Evolutionary conservation across 139 green algal genomes (phyloP), one percentile per base, ranked within the genome.

Genomic region (Chara braunii): DNA sequence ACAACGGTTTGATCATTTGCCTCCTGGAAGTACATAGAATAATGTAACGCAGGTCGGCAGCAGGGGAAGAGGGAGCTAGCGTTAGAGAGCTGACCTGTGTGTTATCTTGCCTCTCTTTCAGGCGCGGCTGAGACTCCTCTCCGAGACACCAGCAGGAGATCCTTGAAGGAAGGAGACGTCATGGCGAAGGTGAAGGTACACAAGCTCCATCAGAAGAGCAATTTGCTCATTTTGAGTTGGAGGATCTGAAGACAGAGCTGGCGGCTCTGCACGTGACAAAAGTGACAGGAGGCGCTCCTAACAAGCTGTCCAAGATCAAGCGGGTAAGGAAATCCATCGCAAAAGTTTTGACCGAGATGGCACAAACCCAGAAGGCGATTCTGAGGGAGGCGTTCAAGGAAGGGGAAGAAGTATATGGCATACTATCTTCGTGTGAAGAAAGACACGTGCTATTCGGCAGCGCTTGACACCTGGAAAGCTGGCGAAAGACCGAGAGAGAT

Each of bases 261-360:
- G 82, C 79, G 22, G 84, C 75, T 23, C 87, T 99, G 60, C 86
- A 92, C 28, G 94, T 99, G 22, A 90, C 94, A 64, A 98, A 98
- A 89, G 94, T 99, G 64, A 99, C 94, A 57, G 91, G 91, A 59
- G 94, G 94, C 34, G 94, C 94, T 24, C 90, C 94, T 44, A 98
- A 98, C 89, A 99, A 99, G 86, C 91, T 99, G 1, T 94, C 88
- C 35, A 98, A 98, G 83, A 98, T 98, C 64, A 83, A 83, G 61
- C 43, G 74, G 30, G 91, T 99, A 43, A 83, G 94, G 59, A 90
- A 97, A 80, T 85, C 80, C 50, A 95, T 99, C 57, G 92, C 93
- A 9, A 88, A 89, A 65, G 88, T 96, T 37, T 70, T 95, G 62
- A 99, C 94, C 7, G 89, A 98, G 31, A 90, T 95, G 72, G 86